Conservation (phyloP, 345 rosid species). For the Syzygium oleosum region DNA sequence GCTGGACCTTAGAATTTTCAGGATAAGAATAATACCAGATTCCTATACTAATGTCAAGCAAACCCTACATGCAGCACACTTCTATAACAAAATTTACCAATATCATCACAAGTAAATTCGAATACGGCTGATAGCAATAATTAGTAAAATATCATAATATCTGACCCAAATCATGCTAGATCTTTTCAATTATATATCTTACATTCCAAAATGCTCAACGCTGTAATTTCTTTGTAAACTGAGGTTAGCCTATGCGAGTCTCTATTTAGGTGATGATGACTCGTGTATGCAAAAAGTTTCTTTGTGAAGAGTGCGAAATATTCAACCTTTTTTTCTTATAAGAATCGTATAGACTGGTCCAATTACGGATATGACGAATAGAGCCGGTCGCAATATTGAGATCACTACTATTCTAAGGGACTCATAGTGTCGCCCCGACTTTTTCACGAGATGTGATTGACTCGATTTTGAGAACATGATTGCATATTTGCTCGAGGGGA, state of each 20-base stretch:
- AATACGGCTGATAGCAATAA: background rate
- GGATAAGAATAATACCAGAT: too few species aligned
- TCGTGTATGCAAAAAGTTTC: background rate
- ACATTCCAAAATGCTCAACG: background rate
- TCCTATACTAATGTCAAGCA: too few species aligned
- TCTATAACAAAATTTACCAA: too few species aligned
- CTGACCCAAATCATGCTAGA: background rate
- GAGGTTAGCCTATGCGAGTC: background rate
- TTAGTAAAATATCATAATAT: background rate
- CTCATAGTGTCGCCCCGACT: background rate
- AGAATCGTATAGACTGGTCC: background rate
- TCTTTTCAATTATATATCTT: background rate
- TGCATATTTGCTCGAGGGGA: background rate
- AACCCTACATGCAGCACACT: too few species aligned
- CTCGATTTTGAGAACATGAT: background rate
- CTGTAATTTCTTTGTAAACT: background rate
- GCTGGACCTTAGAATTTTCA: too few species aligned
- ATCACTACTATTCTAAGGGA: background rate
- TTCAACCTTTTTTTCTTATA: background rate
- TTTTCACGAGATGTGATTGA: background rate
- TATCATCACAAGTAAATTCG: too few species aligned
- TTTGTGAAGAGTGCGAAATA: background rate
- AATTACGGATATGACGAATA: fast-evolving
- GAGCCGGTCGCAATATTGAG: background rate
- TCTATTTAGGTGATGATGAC: background rate